Evolutionary conservation across 2,329 filamentous ascomycete genomes (phyloP), one percentile per base, ranked within the genome.

Genomic region (Trichoderma polysporum): DNA sequence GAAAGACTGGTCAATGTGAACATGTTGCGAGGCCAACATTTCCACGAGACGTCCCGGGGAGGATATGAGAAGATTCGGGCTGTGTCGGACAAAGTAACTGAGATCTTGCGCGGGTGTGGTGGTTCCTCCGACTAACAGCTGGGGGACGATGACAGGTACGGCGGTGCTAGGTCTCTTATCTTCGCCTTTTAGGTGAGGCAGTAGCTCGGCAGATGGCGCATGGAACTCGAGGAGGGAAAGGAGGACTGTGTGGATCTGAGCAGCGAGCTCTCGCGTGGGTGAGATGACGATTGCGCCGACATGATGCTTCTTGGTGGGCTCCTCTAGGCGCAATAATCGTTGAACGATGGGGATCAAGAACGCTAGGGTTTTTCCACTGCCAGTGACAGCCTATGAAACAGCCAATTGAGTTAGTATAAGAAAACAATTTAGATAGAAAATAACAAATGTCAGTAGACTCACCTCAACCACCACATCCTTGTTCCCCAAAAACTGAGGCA

Each of bases 381-480:
- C 93, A 2, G 93, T 97, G 4, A 97, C 93, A 35, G 93, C 93
- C 84, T 90, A 31, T 8, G 29, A 66, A 35, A 4, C 13, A 45
- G 3, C 0, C 8, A 53, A 41, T 60, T 29, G 27, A 19, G 19
- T 59, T 31, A 37, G 53, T 19, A 37, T 19, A 13, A 29, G 6
- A 7, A 17, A 7, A 0, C n/a, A 7, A 13, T 4, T 15, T 9
- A 25, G 17, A 52, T 1, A 4, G 19, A 27, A 1, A 13, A 17
- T 25, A 10, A 25, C 35, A 22, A 47, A 17, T 29, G 45, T 3
- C 17, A 25, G 37, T 9, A 54, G 29, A 64, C 76, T 54, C 76
- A 88, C 88, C 82, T 97, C 93, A 6, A 97, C 93, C 1, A 97
- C 93, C 4, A 97, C 92, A 78, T 97, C 93, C 75, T 96, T 97